A percentile compares a stretch with the other conserved stretches of the same genome.
Conservation (phyloP, 2,329 filamentous ascomycete genomes). For the Colletotrichum sp. region DNA sequence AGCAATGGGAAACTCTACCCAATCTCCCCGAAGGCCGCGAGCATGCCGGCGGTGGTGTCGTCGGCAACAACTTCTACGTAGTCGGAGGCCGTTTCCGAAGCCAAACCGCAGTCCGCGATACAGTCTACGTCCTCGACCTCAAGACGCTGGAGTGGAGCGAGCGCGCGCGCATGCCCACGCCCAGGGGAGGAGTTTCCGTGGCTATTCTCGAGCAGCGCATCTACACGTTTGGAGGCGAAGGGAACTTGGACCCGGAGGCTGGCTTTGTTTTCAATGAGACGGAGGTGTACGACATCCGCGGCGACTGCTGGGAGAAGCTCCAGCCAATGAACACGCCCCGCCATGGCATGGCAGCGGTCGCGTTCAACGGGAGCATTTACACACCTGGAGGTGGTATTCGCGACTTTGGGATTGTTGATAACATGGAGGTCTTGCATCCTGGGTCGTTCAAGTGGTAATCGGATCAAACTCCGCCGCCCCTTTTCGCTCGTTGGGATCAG, state of each 20-base stretch:
- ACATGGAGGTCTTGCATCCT: neutral
- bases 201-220: neutral
- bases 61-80: neutral
- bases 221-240: neutral
- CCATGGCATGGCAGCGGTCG: neutral
- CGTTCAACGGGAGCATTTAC: neutral
- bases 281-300: neutral
- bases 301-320: neutral
- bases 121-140: neutral
- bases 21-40: neutral
- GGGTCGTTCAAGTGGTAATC: neutral
- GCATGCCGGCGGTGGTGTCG: neutral
- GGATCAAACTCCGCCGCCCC: neutral
- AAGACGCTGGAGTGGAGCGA: neutral
- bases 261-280: neutral
- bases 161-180: neutral
- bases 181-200: neutral
- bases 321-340: neutral
- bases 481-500: accelerated
- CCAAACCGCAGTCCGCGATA: neutral
- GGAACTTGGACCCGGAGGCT: neutral
- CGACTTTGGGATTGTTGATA: neutral
- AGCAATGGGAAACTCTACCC: neutral
- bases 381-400: neutral
- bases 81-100: neutral